Evolutionary conservation across 192 early-diverging fungal genomes (phyloP), one percentile per base, ranked within the genome.

Genomic region (Phycomyces blakesleeanus): DNA sequence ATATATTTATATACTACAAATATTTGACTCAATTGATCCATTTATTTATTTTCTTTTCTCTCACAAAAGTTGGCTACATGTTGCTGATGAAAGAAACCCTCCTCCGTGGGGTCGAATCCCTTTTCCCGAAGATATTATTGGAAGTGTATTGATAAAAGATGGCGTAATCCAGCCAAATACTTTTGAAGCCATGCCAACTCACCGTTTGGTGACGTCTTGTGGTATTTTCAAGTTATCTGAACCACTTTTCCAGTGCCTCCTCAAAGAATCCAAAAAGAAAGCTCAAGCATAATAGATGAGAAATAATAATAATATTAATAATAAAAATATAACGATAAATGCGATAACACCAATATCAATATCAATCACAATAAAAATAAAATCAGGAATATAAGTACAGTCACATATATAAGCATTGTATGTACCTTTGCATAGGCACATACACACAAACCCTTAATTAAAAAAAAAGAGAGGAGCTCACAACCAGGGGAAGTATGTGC

Each of bases 81-180:
- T 76, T 26, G 74, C 63, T 5, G 74, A 76, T 61, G 74, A 70
- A 38, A 64, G 74, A 9, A 70, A 76, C 57, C 67, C 66, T 11
- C 67, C 79, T 26, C 74, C 70, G 22, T 76, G 64, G 53, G 74
- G 74, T 20, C 53, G 85, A 20, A 86, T 84, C 39, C 81, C 83
- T 15, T 59, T 64, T 25, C 83, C 85, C 18, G 85, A 86, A 55
- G 81, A 86, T 65, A 86, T 84, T 25, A 77, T 86, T 65, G 85
- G 85, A 25, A 81, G 79, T 56, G 79, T 86, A 6, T 57, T 80
- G 51, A 58, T 86, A 11, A 51, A 73, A 14, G 63, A 75, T 58
- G 85, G 85, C 0, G 51, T 65, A 5, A 81, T 86, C 34, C 55
- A 80, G 12, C 60, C 70, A 0, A 57, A 54, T 0, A 78, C 81